These are phyloP conservation scores for Metschnikowia rubicola DNA, from an alignment of 805 yeast species.

Conservation along the genomic window DNA sequence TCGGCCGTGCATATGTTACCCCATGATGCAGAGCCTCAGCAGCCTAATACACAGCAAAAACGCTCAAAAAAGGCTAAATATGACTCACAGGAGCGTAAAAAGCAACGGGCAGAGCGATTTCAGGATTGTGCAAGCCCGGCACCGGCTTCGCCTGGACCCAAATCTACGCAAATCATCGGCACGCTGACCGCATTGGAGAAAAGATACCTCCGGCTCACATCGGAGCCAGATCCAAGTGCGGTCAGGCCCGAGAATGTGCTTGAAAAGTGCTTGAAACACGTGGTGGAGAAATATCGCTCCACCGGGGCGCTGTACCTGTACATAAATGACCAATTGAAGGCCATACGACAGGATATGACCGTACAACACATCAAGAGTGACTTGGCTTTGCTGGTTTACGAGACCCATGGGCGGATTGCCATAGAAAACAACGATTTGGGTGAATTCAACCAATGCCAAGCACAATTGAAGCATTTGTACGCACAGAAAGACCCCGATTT, in stretches of 20 bases:
- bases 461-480: conserved; percentile 68
- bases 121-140: conserved; percentile 13
- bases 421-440: conserved; percentile 81
- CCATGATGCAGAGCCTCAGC: neutral
- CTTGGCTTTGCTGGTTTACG: conserved; percentile 77
- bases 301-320: conserved; percentile 62
- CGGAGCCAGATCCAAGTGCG: conserved; percentile 81
- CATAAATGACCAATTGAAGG: conserved; percentile 84
- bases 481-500: conserved; percentile 20
- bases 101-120: conserved; percentile 49
- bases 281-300: conserved; percentile 50
- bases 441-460: conserved; percentile 92
- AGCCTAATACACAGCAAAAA: neutral
- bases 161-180: conserved; percentile 50
- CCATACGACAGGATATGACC: conserved; percentile 87
- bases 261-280: conserved; percentile 50
- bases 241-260: conserved; percentile 74
- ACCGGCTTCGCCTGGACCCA: neutral
- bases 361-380: conserved; percentile 82
- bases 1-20: neutral
- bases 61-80: neutral
- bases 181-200: conserved; percentile 66
- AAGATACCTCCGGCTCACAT: conserved; percentile 76
- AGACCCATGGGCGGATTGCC: conserved; percentile 83
- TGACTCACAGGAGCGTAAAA: conserved; percentile 35